Conservation (phyloP, 257 asterid genomes). For the Ballota nigra region DNA sequence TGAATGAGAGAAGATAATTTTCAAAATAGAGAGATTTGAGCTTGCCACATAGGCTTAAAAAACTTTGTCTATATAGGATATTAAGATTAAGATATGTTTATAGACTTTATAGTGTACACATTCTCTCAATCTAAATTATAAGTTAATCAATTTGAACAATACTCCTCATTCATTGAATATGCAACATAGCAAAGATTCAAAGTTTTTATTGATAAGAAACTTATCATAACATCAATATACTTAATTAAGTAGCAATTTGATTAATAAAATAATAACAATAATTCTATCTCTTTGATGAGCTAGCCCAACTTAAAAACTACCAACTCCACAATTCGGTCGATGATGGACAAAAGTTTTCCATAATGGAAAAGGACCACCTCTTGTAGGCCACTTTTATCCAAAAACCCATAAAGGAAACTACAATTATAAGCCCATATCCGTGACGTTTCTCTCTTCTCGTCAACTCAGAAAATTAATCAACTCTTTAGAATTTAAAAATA, state of each 20-base stretch:
- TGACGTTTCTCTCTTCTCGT: slow-evolving; percentile 15
- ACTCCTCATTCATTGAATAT: not conserved
- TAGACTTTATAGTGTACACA: too few species aligned
- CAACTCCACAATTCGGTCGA: slow-evolving; percentile 18
- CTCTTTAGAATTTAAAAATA: too few species aligned
- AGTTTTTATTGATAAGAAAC: not conserved
- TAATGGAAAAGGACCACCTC: slow-evolving; percentile 15
- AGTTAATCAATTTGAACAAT: not conserved
- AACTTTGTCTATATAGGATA: too few species aligned
- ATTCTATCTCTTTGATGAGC: not conserved
- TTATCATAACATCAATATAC: not conserved
- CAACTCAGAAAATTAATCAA: too few species aligned
- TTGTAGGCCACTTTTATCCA: not conserved
- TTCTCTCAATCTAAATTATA: not conserved
- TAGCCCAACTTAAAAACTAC: not conserved
- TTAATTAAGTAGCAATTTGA: not conserved
- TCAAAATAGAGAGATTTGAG: too few species aligned
- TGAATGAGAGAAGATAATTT: too few species aligned
- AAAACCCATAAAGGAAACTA: not conserved
- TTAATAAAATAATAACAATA: not conserved
- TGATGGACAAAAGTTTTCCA: slow-evolving; percentile 16
- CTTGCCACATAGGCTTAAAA: too few species aligned
- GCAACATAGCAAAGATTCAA: not conserved
- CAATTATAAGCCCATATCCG: slow-evolving; percentile 16
- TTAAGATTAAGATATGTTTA: too few species aligned